Evolutionary conservation across 805 yeast species (phyloP), one percentile per base, ranked within the genome.

Genomic region (Sugiyamaella smithiae): DNA sequence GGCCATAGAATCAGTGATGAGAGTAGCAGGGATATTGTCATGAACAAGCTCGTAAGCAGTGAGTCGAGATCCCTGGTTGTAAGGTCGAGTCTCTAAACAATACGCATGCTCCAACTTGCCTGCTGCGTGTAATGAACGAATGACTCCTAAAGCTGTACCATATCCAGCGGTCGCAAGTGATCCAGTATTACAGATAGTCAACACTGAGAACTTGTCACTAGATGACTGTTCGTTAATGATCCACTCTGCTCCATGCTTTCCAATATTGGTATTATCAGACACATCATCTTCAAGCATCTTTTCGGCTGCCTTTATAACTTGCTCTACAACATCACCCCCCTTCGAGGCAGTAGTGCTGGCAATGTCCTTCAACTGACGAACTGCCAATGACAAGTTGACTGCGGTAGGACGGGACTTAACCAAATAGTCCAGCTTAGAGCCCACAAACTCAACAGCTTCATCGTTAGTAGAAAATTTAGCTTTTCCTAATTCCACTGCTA

Each of bases 81-180:
- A 93, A 1, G 99, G 99, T 58, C 99, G 77, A 0, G 99, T 91
- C 64, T 91, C 99, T 60, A 91, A 75, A 4, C 96, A 91, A 58
- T 82, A 93, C 0, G 84, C 93, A 43, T 81, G 88, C 7, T 78
- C 73, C 55, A 91, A 68, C 61, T 73, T 74, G 38, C 81, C 77
- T 0, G 69, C 57, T 1, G 66, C 54, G 46, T 66, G 77, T 53
- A 86, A 71, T 0, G 96, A 80, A 56, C 98, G 78, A 33, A 91
- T 81, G 20, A 93, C 87, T 11, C 99, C 98, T 25, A 91, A 73
- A 0, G 98, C 98, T 4, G 99, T 91, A 25, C 99, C 99, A 64
- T 89, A 91, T 1, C 98, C 98, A 3, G 98, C 88, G 1, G 99
- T 91, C 1, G 99, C 99, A 51, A 91, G 72, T 0, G 97, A 88